Evolutionary conservation across 1,284 basidiomycete genomes (phyloP).

Genomic region (Moniliella sp.): DNA sequence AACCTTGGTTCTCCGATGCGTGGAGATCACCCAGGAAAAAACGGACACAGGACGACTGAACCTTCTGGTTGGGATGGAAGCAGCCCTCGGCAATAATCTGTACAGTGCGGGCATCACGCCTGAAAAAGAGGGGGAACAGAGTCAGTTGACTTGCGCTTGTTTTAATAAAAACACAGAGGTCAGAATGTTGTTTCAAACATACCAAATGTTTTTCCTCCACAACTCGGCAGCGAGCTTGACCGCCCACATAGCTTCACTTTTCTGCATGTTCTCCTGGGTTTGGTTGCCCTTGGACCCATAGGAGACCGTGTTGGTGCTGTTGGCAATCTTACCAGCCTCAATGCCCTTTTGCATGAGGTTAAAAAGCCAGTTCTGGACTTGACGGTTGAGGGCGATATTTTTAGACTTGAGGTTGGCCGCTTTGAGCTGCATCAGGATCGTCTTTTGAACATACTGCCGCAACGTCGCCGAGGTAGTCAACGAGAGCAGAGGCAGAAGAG

Average conservation of each 20-base stretch:
- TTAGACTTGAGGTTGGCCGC: constrained; percentile 69
- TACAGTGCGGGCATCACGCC: constrained; percentile 78
- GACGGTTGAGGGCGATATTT: constrained; percentile 85
- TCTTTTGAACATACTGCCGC: constrained; percentile 67
- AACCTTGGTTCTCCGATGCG: constrained; percentile 13
- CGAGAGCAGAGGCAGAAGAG: constrained; percentile 76
- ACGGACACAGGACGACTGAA: constrained; percentile 83
- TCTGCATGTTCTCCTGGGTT: constrained; percentile 42
- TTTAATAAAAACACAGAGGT: background rate
- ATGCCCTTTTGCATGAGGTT: constrained; percentile 79
- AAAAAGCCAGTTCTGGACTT: constrained; percentile 87
- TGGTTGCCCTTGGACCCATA: constrained; percentile 29
- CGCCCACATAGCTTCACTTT: constrained; percentile 78
- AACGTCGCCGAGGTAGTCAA: constrained; percentile 58
- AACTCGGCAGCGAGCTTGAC: constrained; percentile 79
- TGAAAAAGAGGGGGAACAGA: constrained; percentile 20
- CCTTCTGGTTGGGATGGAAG: constrained; percentile 79
- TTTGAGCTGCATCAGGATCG: constrained; percentile 82
- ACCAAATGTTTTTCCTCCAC: constrained; percentile 86
- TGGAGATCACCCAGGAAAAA: constrained; percentile 64
- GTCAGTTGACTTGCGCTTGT: background rate
- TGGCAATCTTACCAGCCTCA: constrained; percentile 40
- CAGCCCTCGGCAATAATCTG: constrained; percentile 76
- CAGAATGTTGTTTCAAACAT: constrained; percentile 9
- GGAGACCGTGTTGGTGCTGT: constrained; percentile 2